Evolutionary conservation across 108 stramenopile genomes (phyloP), one percentile per base, ranked within the genome.

Genomic region (Parietichytrium sp.): DNA sequence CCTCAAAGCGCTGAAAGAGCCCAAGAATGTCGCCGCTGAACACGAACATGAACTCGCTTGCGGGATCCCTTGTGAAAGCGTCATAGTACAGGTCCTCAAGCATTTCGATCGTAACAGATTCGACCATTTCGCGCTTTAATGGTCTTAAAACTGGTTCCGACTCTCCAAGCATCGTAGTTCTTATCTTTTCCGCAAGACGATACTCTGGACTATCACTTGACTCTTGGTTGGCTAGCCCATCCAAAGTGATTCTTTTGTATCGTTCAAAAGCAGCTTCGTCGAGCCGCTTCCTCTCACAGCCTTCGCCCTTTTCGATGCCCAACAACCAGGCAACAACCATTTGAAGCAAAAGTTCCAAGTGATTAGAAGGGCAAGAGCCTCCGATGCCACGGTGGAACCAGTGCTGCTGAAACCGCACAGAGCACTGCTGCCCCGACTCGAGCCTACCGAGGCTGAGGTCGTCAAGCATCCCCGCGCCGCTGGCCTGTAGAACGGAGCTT

Each of bases 301-400:
- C n/a, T n/a, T n/a, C n/a, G 6, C 38, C 20, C 10, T 12, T 42
- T 8, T 27, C 38, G n/a, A 33, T 33, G 16, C 38, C 38, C 61
- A 42, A 72, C 20, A 72, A 25, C 61, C 61, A 72, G 8, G 61
- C 61, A 12, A 72, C 61, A 72, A 72, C 45, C 61, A 72, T 72
- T 72, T 72, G 61, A n/a, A 72, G 33, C 42, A 72, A 72, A 27
- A 72, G 61, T 25, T 72, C 61, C 33, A 72, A 1, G 15, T 25
- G 61, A 10, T 38, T 42, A 16, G 61, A 72, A n/a, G 61, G 36
- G 25, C 61, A 72, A n/a, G 61, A 72, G 10, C 61, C 61, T 0
- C 61, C 61, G 13, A 72, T n/a, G 6, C 61, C 61, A 42, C 61
- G 61, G 33, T 72, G 61, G 20, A 72, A 72, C 61, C 61, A 72